phyloP scores from a whole-genome alignment of 192 early-diverging fungal genomes.

The Coemansia sp. region DNA sequence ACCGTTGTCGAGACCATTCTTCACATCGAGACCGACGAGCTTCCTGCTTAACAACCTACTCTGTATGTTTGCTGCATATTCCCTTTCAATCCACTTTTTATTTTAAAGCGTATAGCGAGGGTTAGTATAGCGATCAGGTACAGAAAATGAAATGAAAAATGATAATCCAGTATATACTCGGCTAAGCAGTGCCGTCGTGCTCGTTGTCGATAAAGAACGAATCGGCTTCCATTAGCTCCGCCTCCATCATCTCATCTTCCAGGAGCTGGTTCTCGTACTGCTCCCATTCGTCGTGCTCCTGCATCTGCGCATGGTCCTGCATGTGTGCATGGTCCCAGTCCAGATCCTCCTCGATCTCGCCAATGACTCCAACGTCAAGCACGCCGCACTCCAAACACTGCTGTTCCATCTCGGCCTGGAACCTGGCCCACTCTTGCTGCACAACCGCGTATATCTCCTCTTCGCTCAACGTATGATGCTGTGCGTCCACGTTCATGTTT shows the following conservation, averaged over 20 bases:
- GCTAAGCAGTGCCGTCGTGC: not conserved
- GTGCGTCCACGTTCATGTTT: not conserved
- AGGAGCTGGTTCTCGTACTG: constrained; percentile 38
- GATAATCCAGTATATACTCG: not conserved
- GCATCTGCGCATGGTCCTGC: constrained; percentile 7
- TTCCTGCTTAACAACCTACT: not conserved
- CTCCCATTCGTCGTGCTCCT: constrained; percentile 40
- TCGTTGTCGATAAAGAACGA: constrained; percentile 10
- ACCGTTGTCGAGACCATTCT: constrained; percentile 45
- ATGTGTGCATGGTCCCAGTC: not conserved
- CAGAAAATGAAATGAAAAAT: not conserved
- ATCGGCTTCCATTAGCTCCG: constrained; percentile 25
- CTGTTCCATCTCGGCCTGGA: constrained; percentile 43
- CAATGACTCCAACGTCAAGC: constrained; percentile 29
- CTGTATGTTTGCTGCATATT: not conserved
- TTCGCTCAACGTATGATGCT: constrained; percentile 20
- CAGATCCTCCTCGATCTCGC: constrained; percentile 40
- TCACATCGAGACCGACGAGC: constrained; percentile 23
- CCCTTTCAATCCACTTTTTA: not conserved
- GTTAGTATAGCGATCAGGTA: not conserved
- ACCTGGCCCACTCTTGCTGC: constrained; percentile 47
- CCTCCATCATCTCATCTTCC: constrained; percentile 41
- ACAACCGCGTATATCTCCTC: constrained; percentile 39
- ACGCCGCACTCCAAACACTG: constrained; percentile 39
- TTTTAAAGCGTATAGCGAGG: not conserved